Conservation (phyloP, 2,329 filamentous ascomycete species). For the Colletotrichum melonis region DNA sequence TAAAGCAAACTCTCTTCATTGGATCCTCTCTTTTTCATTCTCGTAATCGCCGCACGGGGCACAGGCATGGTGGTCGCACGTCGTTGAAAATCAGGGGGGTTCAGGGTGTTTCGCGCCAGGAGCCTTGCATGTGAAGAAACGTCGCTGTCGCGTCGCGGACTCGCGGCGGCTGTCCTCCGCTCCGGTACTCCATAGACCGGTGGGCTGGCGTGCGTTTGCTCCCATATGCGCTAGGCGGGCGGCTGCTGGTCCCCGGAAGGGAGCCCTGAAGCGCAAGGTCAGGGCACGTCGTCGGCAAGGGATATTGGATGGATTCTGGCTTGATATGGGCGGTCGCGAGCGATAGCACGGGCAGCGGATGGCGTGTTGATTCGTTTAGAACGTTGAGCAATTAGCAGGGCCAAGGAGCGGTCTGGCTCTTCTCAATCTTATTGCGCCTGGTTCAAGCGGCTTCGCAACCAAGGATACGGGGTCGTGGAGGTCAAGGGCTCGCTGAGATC, state of each 20-base stretch:
- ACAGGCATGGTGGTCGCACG: background rate
- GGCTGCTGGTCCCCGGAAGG: background rate
- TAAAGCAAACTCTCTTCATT: slow-evolving; percentile 31
- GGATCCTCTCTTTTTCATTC: slow-evolving; percentile 13
- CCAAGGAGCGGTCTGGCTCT: slow-evolving; percentile 4
- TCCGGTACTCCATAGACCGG: background rate
- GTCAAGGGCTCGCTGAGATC: slow-evolving; percentile 2
- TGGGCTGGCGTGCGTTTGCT: background rate
- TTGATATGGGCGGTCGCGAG: background rate
- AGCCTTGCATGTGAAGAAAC: slow-evolving; percentile 24
- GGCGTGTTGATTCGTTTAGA: slow-evolving; percentile 3
- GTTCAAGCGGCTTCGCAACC: background rate
- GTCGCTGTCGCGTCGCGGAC: slow-evolving; percentile 2
- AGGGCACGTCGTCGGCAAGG: background rate
- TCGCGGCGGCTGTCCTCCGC: background rate
- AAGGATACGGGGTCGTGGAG: background rate
- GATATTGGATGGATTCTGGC: background rate
- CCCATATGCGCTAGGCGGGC: slow-evolving; percentile 11
- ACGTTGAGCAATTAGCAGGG: background rate
- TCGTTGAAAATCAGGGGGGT: background rate
- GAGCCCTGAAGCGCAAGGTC: background rate
- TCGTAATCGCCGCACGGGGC: slow-evolving; percentile 26
- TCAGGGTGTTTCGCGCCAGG: background rate
- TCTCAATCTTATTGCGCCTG: slow-evolving; percentile 3
- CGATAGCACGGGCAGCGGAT: slow-evolving; percentile 1